Evolutionary conservation across 2,329 filamentous ascomycete species (phyloP).

Genomic region (Trichophyton simii): DNA sequence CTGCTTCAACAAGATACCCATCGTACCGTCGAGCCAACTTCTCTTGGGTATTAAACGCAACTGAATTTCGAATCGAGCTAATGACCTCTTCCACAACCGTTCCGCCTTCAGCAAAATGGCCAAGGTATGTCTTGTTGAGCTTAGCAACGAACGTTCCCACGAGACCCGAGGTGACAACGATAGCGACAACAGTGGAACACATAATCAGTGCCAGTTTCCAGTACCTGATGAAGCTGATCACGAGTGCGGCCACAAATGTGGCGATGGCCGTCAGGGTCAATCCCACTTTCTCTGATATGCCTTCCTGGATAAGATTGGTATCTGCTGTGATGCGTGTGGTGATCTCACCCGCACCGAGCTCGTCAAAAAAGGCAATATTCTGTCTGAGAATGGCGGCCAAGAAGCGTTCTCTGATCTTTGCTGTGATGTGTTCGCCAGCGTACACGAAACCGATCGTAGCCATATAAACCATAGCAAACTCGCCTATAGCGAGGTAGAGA

Average conservation of each 20-base stretch:
- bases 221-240: neutral
- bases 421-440: slow-evolving; percentile 38
- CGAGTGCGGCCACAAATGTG: neutral
- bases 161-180: neutral
- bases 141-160: neutral
- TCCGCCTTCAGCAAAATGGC: slow-evolving; percentile 43
- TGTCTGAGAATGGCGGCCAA: slow-evolving; percentile 62
- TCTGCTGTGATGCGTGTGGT: slow-evolving; percentile 76
- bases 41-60: neutral
- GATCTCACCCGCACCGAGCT: slow-evolving; percentile 69
- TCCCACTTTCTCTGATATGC: slow-evolving; percentile 68
- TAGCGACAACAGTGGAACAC: slow-evolving; percentile 26
- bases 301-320: slow-evolving; percentile 72
- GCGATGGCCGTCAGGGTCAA: slow-evolving; percentile 24
- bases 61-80: neutral
- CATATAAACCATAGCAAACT: slow-evolving; percentile 60
- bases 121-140: slow-evolving; percentile 32
- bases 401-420: slow-evolving; percentile 55
- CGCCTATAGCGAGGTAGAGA: slow-evolving; percentile 59
- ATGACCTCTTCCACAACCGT: neutral
- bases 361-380: slow-evolving; percentile 76
- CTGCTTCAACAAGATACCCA: neutral
- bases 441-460: slow-evolving; percentile 74
- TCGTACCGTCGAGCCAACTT: neutral
- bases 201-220: neutral